phyloP scores from a whole-genome alignment of 495 filamentous ascomycete species.

The Penicillium diatomitis region DNA sequence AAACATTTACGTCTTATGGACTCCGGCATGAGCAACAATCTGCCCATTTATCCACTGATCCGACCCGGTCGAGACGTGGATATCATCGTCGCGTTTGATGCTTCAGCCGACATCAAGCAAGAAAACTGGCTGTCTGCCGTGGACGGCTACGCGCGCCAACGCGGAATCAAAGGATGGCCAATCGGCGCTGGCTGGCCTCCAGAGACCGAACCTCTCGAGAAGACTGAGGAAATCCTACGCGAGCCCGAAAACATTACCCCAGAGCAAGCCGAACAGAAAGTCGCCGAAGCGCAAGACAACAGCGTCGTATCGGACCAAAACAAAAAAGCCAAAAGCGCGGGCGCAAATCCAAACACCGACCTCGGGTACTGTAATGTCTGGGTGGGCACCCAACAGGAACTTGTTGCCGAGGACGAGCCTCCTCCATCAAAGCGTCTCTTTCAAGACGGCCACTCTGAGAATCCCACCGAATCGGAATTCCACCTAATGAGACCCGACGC shows the following conservation, averaged over 20 bases:
- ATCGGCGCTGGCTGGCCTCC: conserved; percentile 85
- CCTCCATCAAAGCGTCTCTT: conserved; percentile 55
- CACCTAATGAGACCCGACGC: conserved; percentile 67
- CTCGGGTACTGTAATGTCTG: conserved; percentile 90
- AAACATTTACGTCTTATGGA: conserved; percentile 85
- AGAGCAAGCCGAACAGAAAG: conserved; percentile 50
- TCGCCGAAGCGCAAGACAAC: conserved; percentile 48
- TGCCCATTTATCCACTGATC: conserved; percentile 89
- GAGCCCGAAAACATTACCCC: conserved; percentile 53
- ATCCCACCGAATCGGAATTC: conserved; percentile 52
- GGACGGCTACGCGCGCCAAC: conserved; percentile 83
- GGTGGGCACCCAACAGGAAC: conserved; percentile 76
- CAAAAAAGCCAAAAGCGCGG: neutral
- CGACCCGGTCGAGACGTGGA: conserved; percentile 82
- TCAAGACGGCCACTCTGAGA: conserved; percentile 16
- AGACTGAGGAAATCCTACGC: conserved; percentile 55
- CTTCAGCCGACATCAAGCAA: conserved; percentile 70
- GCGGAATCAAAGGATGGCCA: conserved; percentile 88
- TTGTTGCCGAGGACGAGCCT: conserved; percentile 48
- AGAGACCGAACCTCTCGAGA: conserved; percentile 37
- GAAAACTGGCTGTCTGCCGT: conserved; percentile 91
- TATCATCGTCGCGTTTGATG: conserved; percentile 84
- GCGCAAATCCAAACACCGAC: conserved; percentile 37
- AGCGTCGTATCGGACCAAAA: neutral
- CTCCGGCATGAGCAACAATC: conserved; percentile 95